Evolutionary conservation across 768 basidiomycete genomes (phyloP), one percentile per base, ranked within the genome.

Genomic region (Suillus spraguei): DNA sequence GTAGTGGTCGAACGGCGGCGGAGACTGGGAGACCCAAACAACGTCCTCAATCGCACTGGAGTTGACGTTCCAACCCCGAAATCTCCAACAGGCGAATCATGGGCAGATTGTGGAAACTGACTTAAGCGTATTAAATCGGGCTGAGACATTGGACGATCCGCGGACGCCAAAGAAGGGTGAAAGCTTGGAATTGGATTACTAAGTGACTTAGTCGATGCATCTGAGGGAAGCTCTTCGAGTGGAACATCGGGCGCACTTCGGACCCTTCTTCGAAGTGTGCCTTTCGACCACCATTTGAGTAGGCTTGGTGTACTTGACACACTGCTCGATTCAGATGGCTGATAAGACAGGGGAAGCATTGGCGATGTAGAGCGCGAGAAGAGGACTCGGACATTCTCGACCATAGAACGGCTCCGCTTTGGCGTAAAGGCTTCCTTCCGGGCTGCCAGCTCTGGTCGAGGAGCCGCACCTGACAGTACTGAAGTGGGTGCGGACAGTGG

Each of bases 301-400:
- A 77, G 69, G 66, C 75, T 71, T 35, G 76, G 70, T 16, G 74
- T 71, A 63, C 65, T 70, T 32, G 73, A 72, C 59, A 65, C 75
- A 56, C 66, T 71, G 62, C 71, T 69, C 47, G 68, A 68, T 16
- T 68, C 62, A 39, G 75, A 77, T 28, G 69, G 58, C 33, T 68
- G 70, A 10, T 70, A 71, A 54, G 67, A 69, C 65, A 78, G 63
- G 6, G 74, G 66, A 39, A 74, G 66, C 52, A 75, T 68, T 6
- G 84, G 78, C 17, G 84, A 81, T 16, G 70, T 63, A 5, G 84
- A 74, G 1, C 82, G 83, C 59, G 84, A 77, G 67, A 91, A 89
- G 60, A 91, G 78, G 22, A 80, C 85, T 67, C 81, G 83, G 62
- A 90, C 84, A 67, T 86, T 88, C 66, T 82, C 85, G 54, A 87